A percentile compares a stretch with the other conserved stretches of the same genome.
phyloP scores from a whole-genome alignment of 108 stramenopile genomes.

The Cyclostephanos tholiformis region DNA sequence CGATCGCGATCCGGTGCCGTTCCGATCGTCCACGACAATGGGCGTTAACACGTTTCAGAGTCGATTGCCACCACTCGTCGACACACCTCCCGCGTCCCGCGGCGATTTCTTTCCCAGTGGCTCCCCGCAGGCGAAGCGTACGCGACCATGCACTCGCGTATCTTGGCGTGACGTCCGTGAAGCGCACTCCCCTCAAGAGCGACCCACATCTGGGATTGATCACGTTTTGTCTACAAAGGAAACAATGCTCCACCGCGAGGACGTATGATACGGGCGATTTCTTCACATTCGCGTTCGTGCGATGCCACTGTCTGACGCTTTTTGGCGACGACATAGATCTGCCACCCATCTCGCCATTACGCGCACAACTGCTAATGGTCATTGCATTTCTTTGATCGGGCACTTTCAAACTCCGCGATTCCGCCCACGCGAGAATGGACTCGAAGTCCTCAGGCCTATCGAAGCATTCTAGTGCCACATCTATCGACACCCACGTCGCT shows the following conservation, averaged over 20 bases:
- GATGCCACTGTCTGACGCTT: constrained; percentile 6
- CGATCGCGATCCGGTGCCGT: neutral
- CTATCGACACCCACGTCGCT: constrained; percentile 39
- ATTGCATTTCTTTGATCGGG: neutral
- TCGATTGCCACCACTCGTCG: constrained; percentile 44
- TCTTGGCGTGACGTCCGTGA: constrained; percentile 87
- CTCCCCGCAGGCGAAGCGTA: constrained; percentile 66
- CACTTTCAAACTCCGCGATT: neutral
- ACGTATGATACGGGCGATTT: constrained; percentile 61
- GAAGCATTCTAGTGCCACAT: constrained; percentile 28
- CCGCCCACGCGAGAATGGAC: constrained; percentile 33
- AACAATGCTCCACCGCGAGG: constrained; percentile 66
- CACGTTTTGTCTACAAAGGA: neutral
- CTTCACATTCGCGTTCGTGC: constrained; percentile 7
- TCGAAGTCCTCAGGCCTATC: constrained; percentile 59
- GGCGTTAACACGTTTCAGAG: constrained; percentile 32
- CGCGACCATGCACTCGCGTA: constrained; percentile 74
- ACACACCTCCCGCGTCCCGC: constrained; percentile 42
- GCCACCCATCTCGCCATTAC: neutral
- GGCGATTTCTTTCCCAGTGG: constrained; percentile 43
- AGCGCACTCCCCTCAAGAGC: constrained; percentile 20
- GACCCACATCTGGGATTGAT: neutral
- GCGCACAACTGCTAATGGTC: neutral
- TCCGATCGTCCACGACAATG: neutral
- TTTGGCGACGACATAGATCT: constrained; percentile 12